phyloP scores from a whole-genome alignment of 805 yeast genomes.

The Yamadazyma tumulicola region DNA sequence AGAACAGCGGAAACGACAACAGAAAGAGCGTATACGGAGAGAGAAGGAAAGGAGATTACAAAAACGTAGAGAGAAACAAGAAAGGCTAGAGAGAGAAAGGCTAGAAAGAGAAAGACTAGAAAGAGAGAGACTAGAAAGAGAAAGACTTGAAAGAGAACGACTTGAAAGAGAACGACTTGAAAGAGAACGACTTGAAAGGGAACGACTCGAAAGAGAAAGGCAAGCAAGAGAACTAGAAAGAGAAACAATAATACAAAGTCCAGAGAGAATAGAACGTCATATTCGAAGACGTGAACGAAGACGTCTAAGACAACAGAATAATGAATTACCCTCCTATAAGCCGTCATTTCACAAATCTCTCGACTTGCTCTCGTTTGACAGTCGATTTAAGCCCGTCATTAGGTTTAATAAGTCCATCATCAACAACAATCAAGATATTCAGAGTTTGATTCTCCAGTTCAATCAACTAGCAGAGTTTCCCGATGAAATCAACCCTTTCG shows the following conservation, averaged over 20 bases:
- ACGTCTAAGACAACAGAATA: conserved; percentile 8
- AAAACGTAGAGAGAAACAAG: conserved; percentile 4
- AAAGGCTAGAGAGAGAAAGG: conserved; percentile 5
- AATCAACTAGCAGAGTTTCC: conserved; percentile 20
- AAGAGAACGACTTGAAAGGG: neutral
- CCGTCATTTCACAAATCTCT: conserved; percentile 21
- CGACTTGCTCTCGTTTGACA: conserved; percentile 26
- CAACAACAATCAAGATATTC: conserved; percentile 10
- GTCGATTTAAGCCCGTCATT: conserved; percentile 23
- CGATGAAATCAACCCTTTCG: conserved; percentile 18
- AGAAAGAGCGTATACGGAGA: conserved; percentile 4
- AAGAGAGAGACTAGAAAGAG: conserved; percentile 6
- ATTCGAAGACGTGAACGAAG: no score
- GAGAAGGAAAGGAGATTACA: conserved; percentile 1
- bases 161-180: conserved; percentile 6
- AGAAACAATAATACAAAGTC: neutral
- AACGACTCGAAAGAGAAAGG: conserved; percentile 7
- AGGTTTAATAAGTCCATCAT: conserved; percentile 20
- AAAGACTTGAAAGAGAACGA: conserved; percentile 6
- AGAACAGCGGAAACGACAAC: neutral
- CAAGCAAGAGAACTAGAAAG: conserved; percentile 1
- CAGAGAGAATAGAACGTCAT: no score
- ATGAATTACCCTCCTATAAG: conserved; percentile 24
- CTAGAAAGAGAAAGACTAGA: conserved; percentile 14
- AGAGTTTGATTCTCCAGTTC: conserved; percentile 15